These are phyloP conservation scores for Pogostemon cablin DNA, from an alignment of 257 asterid genomes.

Conservation along the genomic window DNA sequence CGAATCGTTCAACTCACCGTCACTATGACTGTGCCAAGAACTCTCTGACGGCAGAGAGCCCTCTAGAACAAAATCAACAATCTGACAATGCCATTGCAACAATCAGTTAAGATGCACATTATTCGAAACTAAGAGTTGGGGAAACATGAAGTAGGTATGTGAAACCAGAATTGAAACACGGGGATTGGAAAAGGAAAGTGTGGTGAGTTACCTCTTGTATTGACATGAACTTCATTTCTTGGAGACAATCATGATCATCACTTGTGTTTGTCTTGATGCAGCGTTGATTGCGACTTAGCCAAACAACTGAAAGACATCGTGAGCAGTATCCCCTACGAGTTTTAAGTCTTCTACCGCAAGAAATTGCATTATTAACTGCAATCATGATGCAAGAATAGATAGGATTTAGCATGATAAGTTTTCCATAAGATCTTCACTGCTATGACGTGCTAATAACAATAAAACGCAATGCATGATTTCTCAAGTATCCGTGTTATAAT, in stretches of 20 bases:
- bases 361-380: conserved; percentile 42
- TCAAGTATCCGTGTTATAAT: neutral
- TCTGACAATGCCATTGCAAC: conserved; percentile 46
- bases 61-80: conserved; percentile 52
- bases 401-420: neutral
- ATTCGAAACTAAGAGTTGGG: too few species aligned
- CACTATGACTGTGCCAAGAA: conserved; percentile 66
- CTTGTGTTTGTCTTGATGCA: conserved; percentile 34
- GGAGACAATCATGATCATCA: conserved; percentile 29
- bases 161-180: neutral
- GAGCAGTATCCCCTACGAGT: conserved; percentile 71
- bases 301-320: conserved; percentile 59
- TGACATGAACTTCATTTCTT: conserved; percentile 54
- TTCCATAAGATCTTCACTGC: too few species aligned
- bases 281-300: conserved; percentile 58
- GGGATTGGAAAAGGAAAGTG: neutral
- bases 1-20: conserved; percentile 39
- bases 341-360: conserved; percentile 39
- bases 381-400: neutral
- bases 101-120: neutral
- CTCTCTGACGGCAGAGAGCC: conserved; percentile 44
- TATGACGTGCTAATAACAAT: too few species aligned
- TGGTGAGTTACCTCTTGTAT: conserved; percentile 48
- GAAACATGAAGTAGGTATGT: neutral
- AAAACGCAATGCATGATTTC: neutral